Evolutionary conservation across 2,329 filamentous ascomycete species (phyloP).

Genomic region (Trichoderma polysporum): DNA sequence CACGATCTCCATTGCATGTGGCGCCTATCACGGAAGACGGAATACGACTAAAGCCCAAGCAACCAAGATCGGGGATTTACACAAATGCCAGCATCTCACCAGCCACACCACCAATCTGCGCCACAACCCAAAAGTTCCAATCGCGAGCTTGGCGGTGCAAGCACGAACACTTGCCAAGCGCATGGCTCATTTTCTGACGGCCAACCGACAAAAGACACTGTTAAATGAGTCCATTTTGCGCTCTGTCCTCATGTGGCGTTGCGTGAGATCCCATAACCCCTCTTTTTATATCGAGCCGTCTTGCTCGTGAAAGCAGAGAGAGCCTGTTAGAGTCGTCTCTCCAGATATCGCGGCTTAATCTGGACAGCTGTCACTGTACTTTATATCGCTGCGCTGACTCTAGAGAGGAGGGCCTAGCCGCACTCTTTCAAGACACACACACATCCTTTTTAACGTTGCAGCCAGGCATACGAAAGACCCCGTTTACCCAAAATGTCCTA

Average conservation of each 20-base stretch:
- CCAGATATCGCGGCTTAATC: background rate
- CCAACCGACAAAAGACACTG: background rate
- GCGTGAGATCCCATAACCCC: background rate
- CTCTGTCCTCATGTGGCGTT: background rate
- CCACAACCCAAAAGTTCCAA: background rate
- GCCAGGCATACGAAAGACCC: background rate
- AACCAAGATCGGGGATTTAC: background rate
- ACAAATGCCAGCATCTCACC: background rate
- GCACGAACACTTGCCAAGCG: background rate
- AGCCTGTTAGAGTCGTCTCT: background rate
- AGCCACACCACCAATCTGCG: constrained; percentile 5
- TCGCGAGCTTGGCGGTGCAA: background rate
- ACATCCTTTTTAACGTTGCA: background rate
- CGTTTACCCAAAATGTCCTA: background rate
- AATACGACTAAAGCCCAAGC: background rate
- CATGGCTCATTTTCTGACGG: background rate
- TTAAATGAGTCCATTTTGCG: background rate
- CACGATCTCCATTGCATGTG: constrained; percentile 20
- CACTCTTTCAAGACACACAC: too few relatives aligned
- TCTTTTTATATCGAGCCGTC: background rate
- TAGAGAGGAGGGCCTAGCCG: background rate
- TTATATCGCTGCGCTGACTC: background rate
- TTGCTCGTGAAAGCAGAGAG: background rate
- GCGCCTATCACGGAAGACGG: constrained; percentile 2
- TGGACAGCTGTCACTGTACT: constrained; percentile 8